phyloP scores from a whole-genome alignment of 129 eudicot species.

The Deinandra increscens region DNA sequence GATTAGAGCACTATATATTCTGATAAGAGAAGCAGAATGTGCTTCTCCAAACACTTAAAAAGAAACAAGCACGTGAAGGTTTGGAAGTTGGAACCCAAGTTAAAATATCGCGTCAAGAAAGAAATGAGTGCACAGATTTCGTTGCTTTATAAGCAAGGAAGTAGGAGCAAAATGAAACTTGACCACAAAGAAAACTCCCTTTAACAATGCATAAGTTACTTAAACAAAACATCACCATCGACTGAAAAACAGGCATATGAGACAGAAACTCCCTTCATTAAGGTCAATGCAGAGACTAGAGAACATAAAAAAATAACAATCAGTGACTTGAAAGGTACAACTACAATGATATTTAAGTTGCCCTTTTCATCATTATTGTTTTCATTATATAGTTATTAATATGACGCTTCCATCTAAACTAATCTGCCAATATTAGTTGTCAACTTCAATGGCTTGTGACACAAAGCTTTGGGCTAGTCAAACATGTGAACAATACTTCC shows the following conservation, averaged over 20 bases:
- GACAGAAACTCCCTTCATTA: constrained; percentile 14
- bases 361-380: not conserved
- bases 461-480: constrained; percentile 15
- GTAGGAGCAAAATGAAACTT: constrained; percentile 4
- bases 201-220: constrained; percentile 17
- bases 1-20: not conserved
- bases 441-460: constrained; percentile 19
- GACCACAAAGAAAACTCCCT: constrained; percentile 9
- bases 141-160: constrained; percentile 12
- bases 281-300: constrained; percentile 26
- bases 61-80: not conserved
- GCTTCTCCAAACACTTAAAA: not conserved
- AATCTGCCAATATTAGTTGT: constrained; percentile 27
- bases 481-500: constrained; percentile 17
- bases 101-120: not conserved
- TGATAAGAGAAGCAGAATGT: not conserved
- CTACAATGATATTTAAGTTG: constrained; percentile 8
- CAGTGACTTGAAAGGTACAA: constrained; percentile 14
- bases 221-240: not conserved
- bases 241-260: constrained; percentile 1
- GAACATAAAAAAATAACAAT: constrained; percentile 1
- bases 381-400: not conserved
- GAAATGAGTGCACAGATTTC: not conserved
- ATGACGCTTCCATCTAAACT: constrained; percentile 17
- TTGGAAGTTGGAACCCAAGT: not conserved